Base-by-base conservation (phyloP, 371 early-diverging fungal genomes). In the Mucor saturninus region DNA sequence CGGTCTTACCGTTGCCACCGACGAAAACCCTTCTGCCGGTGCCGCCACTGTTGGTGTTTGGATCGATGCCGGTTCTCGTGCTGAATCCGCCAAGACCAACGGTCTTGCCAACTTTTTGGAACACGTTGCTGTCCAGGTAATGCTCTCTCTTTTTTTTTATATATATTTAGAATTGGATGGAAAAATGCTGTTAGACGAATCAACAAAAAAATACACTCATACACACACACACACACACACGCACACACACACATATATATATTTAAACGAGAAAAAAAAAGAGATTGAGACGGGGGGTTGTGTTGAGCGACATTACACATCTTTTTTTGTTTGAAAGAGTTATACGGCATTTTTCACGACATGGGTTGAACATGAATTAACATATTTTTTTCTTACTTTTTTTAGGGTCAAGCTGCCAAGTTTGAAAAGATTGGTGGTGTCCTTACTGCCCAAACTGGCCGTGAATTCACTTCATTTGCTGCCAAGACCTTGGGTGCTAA, bases 31-130 rank as follows among this genome's bases (percentile, higher is more conserved):
- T 6, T 80, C 89, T 58, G 80, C 87, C 73, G 89, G 94, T 82
- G 94, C 97, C 40, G 96, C 97, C 56, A 95, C 98, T 42, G 97
- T 98, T 49, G 98, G 98, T 68, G 90, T 98, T 37, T 96, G 95
- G 94, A 95, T 97, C 65, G 92, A 94, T 82, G 93, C 97, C 50
- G 98, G 98, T 59, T 91, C 92, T 68, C 87, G 97, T 62, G 89
- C 87, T 69, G 98, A 98, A 79, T 87, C 73, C 59, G 91, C 90
- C 81, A 60, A 60, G 30, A 64, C 56, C 40, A 96, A 96, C 68
- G 98, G 98, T 48, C 84, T 89, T 49, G 98, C 98, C 56, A 95
- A 95, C 85, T 95, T 98, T 65, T 80, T 98, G 50, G 98, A 97
- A 80, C 97, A 97, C 80, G 90, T 97, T 93, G 90, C 95, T 30